phyloP scores from a whole-genome alignment of 1,284 basidiomycete species.

The Blastosporella zonata region DNA sequence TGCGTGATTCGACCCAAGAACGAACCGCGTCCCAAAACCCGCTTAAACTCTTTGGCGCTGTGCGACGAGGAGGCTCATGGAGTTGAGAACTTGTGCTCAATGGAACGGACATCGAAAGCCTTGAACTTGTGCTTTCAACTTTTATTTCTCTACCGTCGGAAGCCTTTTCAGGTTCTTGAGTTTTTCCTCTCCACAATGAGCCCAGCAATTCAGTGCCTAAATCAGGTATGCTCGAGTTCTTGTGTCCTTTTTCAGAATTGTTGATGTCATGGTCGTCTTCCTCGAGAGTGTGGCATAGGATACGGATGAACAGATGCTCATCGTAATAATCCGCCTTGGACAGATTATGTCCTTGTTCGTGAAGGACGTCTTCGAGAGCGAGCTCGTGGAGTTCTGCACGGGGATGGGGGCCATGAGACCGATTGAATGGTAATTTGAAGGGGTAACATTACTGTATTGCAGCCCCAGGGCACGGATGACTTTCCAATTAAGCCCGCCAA shows the following conservation, averaged over 20 bases:
- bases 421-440: background rate
- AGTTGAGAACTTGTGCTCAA: background rate
- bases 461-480: slow-evolving; percentile 63
- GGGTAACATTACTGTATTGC: slow-evolving; percentile 46
- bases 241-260: background rate
- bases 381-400: slow-evolving; percentile 66
- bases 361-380: slow-evolving; percentile 67
- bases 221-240: background rate
- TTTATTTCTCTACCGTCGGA: background rate
- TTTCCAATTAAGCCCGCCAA: slow-evolving; percentile 68
- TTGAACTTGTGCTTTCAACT: background rate
- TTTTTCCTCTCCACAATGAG: background rate
- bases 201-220: background rate
- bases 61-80: background rate
- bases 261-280: slow-evolving; percentile 22
- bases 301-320: slow-evolving; percentile 65
- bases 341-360: slow-evolving; percentile 52
- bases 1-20: background rate
- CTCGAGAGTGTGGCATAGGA: slow-evolving; percentile 55
- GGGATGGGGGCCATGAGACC: background rate
- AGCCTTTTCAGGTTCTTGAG: background rate
- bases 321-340: slow-evolving; percentile 71
- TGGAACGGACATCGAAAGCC: background rate
- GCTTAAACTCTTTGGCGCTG: slow-evolving; percentile 19
- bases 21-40: slow-evolving; percentile 24